phyloP scores from a whole-genome alignment of 2,329 filamentous ascomycete species.

The Paecilomyces variotii region DNA sequence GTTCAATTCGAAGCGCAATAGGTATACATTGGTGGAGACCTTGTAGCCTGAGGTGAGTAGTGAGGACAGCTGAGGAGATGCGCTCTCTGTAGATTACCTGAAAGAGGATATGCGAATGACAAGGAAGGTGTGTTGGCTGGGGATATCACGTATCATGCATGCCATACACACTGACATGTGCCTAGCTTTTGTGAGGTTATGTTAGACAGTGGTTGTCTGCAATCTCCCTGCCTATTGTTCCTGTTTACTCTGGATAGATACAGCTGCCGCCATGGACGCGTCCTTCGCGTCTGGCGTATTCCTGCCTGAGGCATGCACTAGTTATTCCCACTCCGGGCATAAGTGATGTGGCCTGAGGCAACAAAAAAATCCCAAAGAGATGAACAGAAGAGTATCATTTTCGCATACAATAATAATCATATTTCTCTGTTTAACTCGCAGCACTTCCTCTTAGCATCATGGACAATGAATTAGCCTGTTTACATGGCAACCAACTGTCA shows the following conservation, averaged over 20 bases:
- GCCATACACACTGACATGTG: background rate
- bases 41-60: background rate
- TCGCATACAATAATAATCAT: background rate
- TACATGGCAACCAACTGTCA: background rate
- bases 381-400: background rate
- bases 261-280: slow-evolving; percentile 2
- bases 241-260: background rate
- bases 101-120: background rate
- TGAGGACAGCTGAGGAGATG: background rate
- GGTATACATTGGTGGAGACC: slow-evolving; percentile 1
- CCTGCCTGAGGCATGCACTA: slow-evolving; percentile 5
- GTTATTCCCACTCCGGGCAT: too few species aligned
- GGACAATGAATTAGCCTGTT: background rate
- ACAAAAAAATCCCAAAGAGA: background rate
- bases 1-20: slow-evolving; percentile 5
- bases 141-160: background rate
- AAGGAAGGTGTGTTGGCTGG: background rate
- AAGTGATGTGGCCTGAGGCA: background rate
- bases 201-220: background rate
- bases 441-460: background rate
- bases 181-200: background rate
- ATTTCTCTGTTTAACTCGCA: too few species aligned
- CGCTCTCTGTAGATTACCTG: background rate
- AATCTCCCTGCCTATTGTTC: background rate
- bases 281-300: slow-evolving; percentile 4